These are phyloP conservation scores for Oxyria digyna DNA, from an alignment of 148 eudicot genomes.

Conservation along the genomic window DNA sequence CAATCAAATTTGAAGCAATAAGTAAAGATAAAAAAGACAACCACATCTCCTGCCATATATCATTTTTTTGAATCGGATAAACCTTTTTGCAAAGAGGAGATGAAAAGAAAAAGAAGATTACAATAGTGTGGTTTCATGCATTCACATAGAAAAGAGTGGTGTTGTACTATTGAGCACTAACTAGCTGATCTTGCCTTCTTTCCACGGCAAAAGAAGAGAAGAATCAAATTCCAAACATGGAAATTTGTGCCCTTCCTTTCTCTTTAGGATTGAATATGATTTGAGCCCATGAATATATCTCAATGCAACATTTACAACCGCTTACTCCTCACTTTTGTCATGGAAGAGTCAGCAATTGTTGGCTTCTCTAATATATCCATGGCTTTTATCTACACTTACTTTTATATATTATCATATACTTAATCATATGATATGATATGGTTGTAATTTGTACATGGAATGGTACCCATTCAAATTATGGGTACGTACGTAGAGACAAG, in stretches of 20 bases:
- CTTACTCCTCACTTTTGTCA: slow-evolving; percentile 8
- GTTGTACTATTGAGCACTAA: slow-evolving; percentile 19
- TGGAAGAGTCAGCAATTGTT: slow-evolving; percentile 9
- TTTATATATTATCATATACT: not conserved
- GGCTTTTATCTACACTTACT: no score
- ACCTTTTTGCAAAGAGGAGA: not conserved
- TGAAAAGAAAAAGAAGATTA: not conserved
- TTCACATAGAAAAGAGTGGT: slow-evolving; percentile 68
- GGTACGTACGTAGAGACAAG: not conserved
- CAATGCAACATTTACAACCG: not conserved
- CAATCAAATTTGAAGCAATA: not conserved
- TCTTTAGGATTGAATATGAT: slow-evolving; percentile 4
- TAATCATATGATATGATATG: not conserved
- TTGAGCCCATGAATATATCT: slow-evolving; percentile 4
- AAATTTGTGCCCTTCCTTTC: slow-evolving; percentile 4
- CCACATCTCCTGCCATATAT: not conserved
- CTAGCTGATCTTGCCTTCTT: not conserved
- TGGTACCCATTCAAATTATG: not conserved
- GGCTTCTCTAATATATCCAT: slow-evolving; percentile 6
- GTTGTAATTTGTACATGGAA: not conserved
- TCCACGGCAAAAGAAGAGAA: not conserved
- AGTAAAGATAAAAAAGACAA: not conserved
- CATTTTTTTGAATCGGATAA: not conserved
- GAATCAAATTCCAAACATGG: slow-evolving; percentile 4
- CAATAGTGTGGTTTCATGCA: not conserved